phyloP scores from a whole-genome alignment of 192 early-diverging fungal genomes.

The Thamnidium elegans region DNA sequence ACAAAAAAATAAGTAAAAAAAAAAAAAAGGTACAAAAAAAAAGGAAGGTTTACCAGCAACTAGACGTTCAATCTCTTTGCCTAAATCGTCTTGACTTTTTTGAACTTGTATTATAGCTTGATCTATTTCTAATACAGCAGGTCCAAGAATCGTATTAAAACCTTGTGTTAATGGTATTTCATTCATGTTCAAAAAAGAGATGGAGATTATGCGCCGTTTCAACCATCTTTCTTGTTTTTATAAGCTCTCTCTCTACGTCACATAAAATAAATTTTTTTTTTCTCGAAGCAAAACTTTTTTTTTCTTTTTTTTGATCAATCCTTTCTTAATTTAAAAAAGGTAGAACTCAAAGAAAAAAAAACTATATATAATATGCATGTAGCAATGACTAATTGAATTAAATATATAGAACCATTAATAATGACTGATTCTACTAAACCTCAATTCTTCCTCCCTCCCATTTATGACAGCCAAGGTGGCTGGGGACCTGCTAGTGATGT shows the following conservation, averaged over 20 bases:
- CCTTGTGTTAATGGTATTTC: constrained; percentile 31
- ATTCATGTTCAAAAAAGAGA: neutral
- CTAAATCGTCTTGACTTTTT: constrained; percentile 52
- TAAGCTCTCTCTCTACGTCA: no score
- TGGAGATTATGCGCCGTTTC: no score
- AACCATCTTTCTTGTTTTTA: no score
- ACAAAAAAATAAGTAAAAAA: neutral
- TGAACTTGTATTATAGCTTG: constrained; percentile 46
- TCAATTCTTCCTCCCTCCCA: constrained; percentile 71
- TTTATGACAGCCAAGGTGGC: constrained; percentile 79
- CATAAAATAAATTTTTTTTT: no score
- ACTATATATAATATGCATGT: neutral
- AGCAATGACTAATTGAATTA: neutral
- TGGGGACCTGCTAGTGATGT: constrained; percentile 81
- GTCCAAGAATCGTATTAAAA: constrained; percentile 40
- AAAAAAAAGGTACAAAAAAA: neutral
- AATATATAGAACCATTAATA: neutral
- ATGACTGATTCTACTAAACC: constrained; percentile 32
- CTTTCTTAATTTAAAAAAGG: no score
- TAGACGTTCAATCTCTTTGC: constrained; percentile 56
- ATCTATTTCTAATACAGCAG: constrained; percentile 53
- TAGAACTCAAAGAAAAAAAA: neutral
- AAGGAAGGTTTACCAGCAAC: constrained; percentile 42
- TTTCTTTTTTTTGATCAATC: neutral
- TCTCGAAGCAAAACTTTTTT: neutral